Base-by-base conservation (phyloP, 2,329 filamentous ascomycete genomes). In the Colletotrichum tanaceti region DNA sequence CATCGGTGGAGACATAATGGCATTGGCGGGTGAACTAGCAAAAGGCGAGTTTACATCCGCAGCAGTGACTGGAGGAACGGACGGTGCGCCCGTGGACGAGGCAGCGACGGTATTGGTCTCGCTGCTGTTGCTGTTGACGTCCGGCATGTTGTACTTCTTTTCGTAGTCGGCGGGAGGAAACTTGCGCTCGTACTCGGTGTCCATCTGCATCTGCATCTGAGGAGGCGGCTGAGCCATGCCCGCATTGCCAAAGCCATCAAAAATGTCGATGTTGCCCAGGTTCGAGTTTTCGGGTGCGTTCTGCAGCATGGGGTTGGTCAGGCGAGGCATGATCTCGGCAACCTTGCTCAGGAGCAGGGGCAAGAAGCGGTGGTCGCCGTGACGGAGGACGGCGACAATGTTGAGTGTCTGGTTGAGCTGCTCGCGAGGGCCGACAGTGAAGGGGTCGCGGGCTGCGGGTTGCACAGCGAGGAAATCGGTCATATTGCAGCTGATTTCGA, bases 281-380 rank as follows among this genome's bases (percentile, higher is more conserved):
- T 80, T 79, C 70, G 82, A 73, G 47, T 81, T 86, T 58, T 90
- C 88, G 0, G 89, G 88, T 0, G 86, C 82, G 20, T 85, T 85
- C 70, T 86, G 85, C 16, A 90, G 83, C 81, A 88, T 85, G 1
- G 88, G 89, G 71, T 86, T 88, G 66, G 84, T 83, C 18, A 90
- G 81, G 16, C 84, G 84, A 9, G 91, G 91, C 3, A 94, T 80
- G 3, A 91, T 85, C 49, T 95, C 91, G 70, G 90, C 86, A 46
- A 95, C 86, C 80, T 95, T 96, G 76, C 86, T 87, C 63, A 96
- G 80, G 1, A 97, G 84, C 0, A 97, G 84, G 3, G 93, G 93
- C 16, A 95, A 82, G 76, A 93, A 96, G 59, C 91, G 90, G 70
- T 91, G 87, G 65, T 94, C 87, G 7, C 92, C 92, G 65, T 88